A percentile compares a stretch with the other conserved stretches of the same genome.
These are phyloP conservation scores for Dissophora globulifera DNA, from an alignment of 192 early-diverging fungal species.

Conservation along the genomic window DNA sequence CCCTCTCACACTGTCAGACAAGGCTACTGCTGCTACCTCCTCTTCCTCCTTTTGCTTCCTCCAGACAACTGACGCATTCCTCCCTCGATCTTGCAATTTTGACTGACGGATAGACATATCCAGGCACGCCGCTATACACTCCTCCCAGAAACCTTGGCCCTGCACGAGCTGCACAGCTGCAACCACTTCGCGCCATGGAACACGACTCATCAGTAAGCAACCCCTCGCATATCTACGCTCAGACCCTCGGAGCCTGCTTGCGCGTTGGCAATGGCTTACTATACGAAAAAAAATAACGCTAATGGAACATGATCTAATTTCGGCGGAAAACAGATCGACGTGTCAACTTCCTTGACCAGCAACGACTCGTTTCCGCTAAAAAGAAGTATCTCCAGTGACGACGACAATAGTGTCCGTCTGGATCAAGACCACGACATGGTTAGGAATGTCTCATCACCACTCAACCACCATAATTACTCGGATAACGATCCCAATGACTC, in stretches of 20 bases:
- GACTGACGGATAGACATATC: not conserved
- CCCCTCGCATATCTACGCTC: too few relatives aligned
- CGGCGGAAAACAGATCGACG: constrained; percentile 7
- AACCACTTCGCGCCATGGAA: not conserved
- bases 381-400: constrained; percentile 26
- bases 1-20: too few relatives aligned
- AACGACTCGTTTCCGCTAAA: constrained; percentile 21
- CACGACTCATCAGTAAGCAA: constrained; percentile 1
- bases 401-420: not conserved
- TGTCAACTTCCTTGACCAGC: constrained; percentile 20
- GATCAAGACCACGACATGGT: not conserved
- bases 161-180: too few relatives aligned
- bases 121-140: not conserved
- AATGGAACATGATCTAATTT: too few relatives aligned
- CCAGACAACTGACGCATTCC: too few relatives aligned
- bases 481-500: constrained; percentile 28
- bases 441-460: not conserved
- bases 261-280: too few relatives aligned
- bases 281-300: too few relatives aligned
- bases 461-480: not conserved
- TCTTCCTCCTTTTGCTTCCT: too few relatives aligned
- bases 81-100: too few relatives aligned
- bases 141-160: not conserved
- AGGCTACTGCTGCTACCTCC: too few relatives aligned
- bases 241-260: too few relatives aligned